Evolutionary conservation across 495 filamentous ascomycete species (phyloP).

Genomic region (Penicillium herquei): DNA sequence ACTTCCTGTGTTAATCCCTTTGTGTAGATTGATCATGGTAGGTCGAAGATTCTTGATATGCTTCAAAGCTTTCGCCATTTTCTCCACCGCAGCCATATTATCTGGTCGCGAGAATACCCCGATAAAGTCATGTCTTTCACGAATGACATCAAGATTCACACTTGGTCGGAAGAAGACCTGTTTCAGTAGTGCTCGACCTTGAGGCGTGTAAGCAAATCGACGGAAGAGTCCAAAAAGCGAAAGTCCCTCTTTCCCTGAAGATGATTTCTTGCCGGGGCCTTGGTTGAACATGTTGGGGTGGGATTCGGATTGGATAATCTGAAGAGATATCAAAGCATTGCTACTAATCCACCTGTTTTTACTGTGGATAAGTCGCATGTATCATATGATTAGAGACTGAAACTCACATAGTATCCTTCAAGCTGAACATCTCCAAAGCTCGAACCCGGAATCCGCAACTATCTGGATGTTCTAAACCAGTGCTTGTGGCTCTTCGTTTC

Average conservation of each 20-base stretch:
- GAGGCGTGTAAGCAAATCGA: slow-evolving; percentile 73
- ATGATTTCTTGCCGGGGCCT: slow-evolving; percentile 64
- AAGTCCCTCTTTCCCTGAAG: slow-evolving; percentile 81
- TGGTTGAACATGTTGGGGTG: slow-evolving; percentile 84
- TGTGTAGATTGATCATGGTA: slow-evolving; percentile 67
- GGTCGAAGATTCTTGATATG: slow-evolving; percentile 78
- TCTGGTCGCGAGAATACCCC: slow-evolving; percentile 66
- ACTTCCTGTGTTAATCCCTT: slow-evolving; percentile 66
- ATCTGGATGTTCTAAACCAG: slow-evolving; percentile 53
- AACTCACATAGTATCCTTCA: slow-evolving; percentile 70
- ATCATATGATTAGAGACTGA: neutral
- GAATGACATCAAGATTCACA: slow-evolving; percentile 62
- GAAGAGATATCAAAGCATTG: slow-evolving; percentile 77
- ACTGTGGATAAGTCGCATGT: neutral
- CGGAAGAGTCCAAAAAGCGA: slow-evolving; percentile 85
- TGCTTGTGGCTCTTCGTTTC: slow-evolving; percentile 61
- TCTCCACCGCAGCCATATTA: slow-evolving; percentile 56
- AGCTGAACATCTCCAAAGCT: slow-evolving; percentile 72
- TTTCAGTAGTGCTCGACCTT: slow-evolving; percentile 73
- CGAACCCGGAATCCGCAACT: slow-evolving; percentile 55
- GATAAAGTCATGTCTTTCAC: slow-evolving; percentile 71
- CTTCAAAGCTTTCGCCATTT: slow-evolving; percentile 62
- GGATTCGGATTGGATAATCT: slow-evolving; percentile 80
- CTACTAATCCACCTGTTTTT: slow-evolving; percentile 67
- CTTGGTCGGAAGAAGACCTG: slow-evolving; percentile 86